Conservation (phyloP, 2,329 filamentous ascomycete genomes). For the Leptographium flavum region DNA sequence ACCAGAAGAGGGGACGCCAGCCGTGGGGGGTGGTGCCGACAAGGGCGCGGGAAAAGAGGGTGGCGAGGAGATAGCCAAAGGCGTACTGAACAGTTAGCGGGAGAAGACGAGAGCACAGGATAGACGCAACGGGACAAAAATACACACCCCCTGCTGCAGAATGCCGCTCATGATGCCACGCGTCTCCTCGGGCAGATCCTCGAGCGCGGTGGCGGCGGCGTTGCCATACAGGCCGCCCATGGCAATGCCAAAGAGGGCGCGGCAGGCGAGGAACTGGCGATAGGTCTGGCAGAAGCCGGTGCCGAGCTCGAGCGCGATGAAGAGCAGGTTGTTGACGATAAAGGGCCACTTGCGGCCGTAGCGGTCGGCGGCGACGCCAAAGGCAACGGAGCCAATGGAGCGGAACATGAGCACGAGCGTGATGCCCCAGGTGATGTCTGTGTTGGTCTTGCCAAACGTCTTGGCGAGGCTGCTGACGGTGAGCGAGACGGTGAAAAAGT, state of each 20-base stretch:
- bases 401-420: constrained; percentile 62
- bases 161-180: constrained; percentile 73
- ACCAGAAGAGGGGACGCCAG: constrained; percentile 69
- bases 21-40: constrained; percentile 48
- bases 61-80: constrained; percentile 24
- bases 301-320: constrained; percentile 42
- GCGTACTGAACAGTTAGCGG: constrained; percentile 28
- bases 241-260: constrained; percentile 60
- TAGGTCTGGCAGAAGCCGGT: constrained; percentile 67
- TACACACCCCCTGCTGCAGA: constrained; percentile 54
- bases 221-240: constrained; percentile 76
- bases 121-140: background rate
- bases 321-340: constrained; percentile 60
- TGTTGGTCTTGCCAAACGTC: constrained; percentile 37
- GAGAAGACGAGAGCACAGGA: background rate
- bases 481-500: constrained; percentile 69
- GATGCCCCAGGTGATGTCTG: constrained; percentile 60
- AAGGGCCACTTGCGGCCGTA: constrained; percentile 77
- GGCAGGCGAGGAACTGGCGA: constrained; percentile 58
- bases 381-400: constrained; percentile 59
- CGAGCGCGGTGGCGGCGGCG: constrained; percentile 63
- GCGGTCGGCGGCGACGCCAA: constrained; percentile 64
- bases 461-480: constrained; percentile 56
- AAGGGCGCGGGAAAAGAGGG: constrained; percentile 22
- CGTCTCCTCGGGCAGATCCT: constrained; percentile 42